Base-by-base conservation (phyloP, 768 basidiomycete genomes). In the Collybiopsis luxurians region DNA sequence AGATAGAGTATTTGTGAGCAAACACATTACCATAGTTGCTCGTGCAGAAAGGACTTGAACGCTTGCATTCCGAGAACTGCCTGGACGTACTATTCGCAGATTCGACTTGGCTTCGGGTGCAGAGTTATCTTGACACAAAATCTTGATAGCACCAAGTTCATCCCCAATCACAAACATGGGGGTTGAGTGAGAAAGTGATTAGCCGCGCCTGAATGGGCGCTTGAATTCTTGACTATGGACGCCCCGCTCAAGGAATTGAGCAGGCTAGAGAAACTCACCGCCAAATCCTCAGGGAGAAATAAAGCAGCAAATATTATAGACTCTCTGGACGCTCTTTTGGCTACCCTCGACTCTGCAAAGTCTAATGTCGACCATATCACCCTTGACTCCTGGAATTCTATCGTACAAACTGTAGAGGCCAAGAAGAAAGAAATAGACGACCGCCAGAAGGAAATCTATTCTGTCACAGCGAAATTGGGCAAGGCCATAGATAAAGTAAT, bases 401-500 rank as follows among this genome's bases (percentile, higher is more conserved):
- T 92, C 10, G 73, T 79, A 17, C 81, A 80, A 66, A 76, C 78
- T 2, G 79, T 92, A 2, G 89, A 91, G 48, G 69, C 75, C 0
- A 83, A 73, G 70, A 94, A 90, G 85, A 93, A 87, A 68, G 91
- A 92, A 57, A 77, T 94, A 1, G 91, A 92, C 56, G 91, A 95
- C 34, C 80, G 87, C 2, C 87, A 95, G 76, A 98, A 95, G 70
- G 94, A 95, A 62, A 79, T 93, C 31, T 92, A 95, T 64, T 82
- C 79, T 19, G 84, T 86, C 2, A 71, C 97, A 9, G 82, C 85
- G 26, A 83, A 84, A 61, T 77, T 95, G 36, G 92, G 92, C 27
- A 98, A 95, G 72, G 80, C 85, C 0, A 70, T 98, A 67, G 96
- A 98, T 67, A 98, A 97, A 87, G 96, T 91, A 15, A 23, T n/a